Base-by-base conservation (phyloP, 768 basidiomycete genomes). In the Udeniomyces megalosporus region DNA sequence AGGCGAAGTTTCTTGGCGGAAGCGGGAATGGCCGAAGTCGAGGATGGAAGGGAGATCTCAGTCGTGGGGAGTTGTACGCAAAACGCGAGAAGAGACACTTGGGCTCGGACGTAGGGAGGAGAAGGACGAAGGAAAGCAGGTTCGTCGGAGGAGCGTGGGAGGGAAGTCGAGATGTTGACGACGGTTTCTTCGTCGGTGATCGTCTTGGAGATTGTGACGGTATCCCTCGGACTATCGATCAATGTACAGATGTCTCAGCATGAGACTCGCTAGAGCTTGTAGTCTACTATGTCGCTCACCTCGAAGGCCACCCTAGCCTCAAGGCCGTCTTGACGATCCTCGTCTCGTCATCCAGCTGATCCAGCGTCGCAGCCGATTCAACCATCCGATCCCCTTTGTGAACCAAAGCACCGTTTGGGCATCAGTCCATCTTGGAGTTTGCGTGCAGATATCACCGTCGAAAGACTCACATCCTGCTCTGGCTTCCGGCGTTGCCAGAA, bases 291-390 rank as follows among this genome's bases (percentile, higher is more conserved):
- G 17, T 42, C 38, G 79, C 88, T 69, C 70, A 93, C 91, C 85
- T 91, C 61, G 90, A 91, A 61, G 93, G 93, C 93, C 93, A 99
- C 1, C 93, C 93, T 11, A 99, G 75, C 7, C 84, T 83, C 71
- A 88, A 96, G 66, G 89, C 87, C 0, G 90, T 95, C 76, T 87
- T 89, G 24, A 80, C 80, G 69, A 99, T 85, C 64, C 90, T 77
- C 8, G 89, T 93, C 65, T 80, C 80, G 45, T 82, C 81, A 73
- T 95, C 92, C 61, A 93, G 81, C 75, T 88, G 78, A 74, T 96
- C 91, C 45, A 96, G 75, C 17, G 89, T 75, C 67, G 82, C 81
- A 0, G 89, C 83, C 50, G 82, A 80, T 67, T 92, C 87, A 20
- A 95, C 93, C 42, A 91, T 85, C 26, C 88, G 88, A 72, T 96